Percentiles rank a stretch among this genome's conserved stretches.
These are phyloP conservation scores for Aspergillus funiculosus DNA, from an alignment of 495 filamentous ascomycete species.

Conservation along the genomic window DNA sequence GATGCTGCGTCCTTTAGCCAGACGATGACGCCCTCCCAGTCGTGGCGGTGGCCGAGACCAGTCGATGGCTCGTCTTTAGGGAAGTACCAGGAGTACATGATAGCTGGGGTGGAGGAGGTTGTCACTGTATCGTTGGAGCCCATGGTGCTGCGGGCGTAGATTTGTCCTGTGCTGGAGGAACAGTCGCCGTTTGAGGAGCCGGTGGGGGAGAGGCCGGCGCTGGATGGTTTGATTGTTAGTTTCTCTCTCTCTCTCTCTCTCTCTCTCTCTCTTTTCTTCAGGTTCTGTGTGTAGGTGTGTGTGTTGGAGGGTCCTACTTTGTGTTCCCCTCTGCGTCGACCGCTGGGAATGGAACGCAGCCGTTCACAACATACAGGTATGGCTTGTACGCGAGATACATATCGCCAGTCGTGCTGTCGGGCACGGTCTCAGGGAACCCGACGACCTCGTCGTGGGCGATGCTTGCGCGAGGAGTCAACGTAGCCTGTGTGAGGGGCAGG, in stretches of 20 bases:
- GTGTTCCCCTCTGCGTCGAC: conserved; percentile 46
- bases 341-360: conserved; percentile 52
- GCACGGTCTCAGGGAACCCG: conserved; percentile 44
- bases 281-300: background rate
- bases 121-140: background rate
- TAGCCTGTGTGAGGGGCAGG: conserved; percentile 11
- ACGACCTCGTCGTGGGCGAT: conserved; percentile 41
- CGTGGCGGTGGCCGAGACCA: conserved; percentile 45
- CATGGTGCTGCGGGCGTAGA: conserved; percentile 44
- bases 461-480: conserved; percentile 25
- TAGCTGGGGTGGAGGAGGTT: conserved; percentile 28
- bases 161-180: conserved; percentile 42
- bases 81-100: conserved; percentile 54
- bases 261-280: background rate
- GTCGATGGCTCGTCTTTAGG: conserved; percentile 42
- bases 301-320: conserved; percentile 29
- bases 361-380: conserved; percentile 43
- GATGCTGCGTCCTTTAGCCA: conserved; percentile 35
- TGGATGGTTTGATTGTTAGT: conserved; percentile 6
- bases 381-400: conserved; percentile 48
- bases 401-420: conserved; percentile 33
- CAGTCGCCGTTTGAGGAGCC: conserved; percentile 38
- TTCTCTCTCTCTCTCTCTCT: background rate
- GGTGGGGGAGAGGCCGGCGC: conserved; percentile 36
- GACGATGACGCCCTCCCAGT: conserved; percentile 49